Base-by-base conservation (phyloP, 176 grass and related monocot species). In the Oryza glaberrima region DNA sequence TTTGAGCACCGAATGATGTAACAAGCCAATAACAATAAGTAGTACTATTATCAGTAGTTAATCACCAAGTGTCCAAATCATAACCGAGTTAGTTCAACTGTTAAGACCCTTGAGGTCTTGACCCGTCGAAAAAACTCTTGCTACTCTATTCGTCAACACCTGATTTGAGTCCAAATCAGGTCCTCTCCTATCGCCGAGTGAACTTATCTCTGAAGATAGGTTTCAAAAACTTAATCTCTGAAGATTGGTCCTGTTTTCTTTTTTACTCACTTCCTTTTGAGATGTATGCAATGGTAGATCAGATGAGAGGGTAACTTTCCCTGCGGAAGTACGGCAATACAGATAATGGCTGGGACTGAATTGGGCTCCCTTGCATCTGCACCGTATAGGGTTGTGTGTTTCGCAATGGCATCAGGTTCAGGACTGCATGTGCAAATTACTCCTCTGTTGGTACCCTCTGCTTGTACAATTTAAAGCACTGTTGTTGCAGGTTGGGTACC, bases 361-460 rank as follows among this genome's bases (percentile, higher is more conserved):
- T 81, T 25, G 48, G 77, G 77, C 64, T 83, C 26, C 48, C 16
- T 52, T 51, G 26, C 64, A 10, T 43, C 25, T 64, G 51, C 41
- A 34, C 10, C 72, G 12, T 54, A 72, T 72, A 67, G 45, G 22
- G 23, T 67, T 38, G 44, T 38, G 44, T 72, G 30, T 34, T 82
- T 3, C 7, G 48, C 69, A 19, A 41, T 11, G 83, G 17, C 65
- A 82, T 63, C 43, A 13, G 48, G 70, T 56, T 65, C 19, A 26
- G 67, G 32, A 4, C 79, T 38, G 73, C 88, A 90, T 73, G 88
- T 79, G 88, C 74, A 69, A 83, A 83, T 90, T 83, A 90, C 75
- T 86, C 69, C 46, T 20, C 51, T 47, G 83, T 14, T 86, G 46
- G 88, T 90, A 86, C 83, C 67, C 54, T 78, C 34, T 77, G 73